Evolutionary conservation across 768 basidiomycete species (phyloP).

Genomic region (Trametes gibbosa): DNA sequence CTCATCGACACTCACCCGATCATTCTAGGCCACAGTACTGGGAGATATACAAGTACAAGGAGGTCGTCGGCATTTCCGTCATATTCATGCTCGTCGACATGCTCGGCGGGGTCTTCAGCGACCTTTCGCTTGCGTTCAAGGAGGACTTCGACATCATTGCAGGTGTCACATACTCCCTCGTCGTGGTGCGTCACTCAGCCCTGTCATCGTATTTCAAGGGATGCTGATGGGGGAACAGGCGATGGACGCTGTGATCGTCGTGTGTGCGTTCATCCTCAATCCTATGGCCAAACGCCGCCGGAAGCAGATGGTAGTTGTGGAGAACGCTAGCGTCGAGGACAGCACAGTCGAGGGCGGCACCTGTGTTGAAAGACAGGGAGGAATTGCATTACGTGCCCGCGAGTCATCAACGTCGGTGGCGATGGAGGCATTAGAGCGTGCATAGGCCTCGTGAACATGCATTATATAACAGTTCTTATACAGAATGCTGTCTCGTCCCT

Average conservation of each 20-base stretch:
- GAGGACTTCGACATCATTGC: conserved; percentile 60
- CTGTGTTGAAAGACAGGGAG: neutral
- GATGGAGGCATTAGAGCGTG: neutral
- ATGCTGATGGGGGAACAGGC: conserved; percentile 36
- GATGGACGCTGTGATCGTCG: conserved; percentile 56
- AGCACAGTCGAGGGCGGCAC: neutral
- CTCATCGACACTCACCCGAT: no score
- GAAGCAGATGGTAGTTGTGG: neutral
- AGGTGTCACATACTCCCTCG: conserved; percentile 57
- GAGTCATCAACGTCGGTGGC: neutral
- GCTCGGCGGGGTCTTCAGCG: conserved; percentile 65
- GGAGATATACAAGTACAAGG: conserved; percentile 64
- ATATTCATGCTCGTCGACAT: conserved; percentile 68
- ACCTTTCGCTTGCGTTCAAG: conserved; percentile 65
- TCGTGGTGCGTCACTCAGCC: conserved; percentile 38
- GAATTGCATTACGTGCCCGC: no score
- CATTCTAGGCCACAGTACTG: conserved; percentile 58
- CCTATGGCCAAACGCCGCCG: conserved; percentile 43
- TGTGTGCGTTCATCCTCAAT: conserved; percentile 63
- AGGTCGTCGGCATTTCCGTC: conserved; percentile 67
- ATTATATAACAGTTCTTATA: no score
- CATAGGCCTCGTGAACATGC: neutral
- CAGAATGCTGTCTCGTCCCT: conserved; percentile 22
- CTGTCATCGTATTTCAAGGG: no score
- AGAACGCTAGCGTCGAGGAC: neutral